Evolutionary conservation across 441 rosid species (phyloP).

Genomic region (Melastoma candidum): DNA sequence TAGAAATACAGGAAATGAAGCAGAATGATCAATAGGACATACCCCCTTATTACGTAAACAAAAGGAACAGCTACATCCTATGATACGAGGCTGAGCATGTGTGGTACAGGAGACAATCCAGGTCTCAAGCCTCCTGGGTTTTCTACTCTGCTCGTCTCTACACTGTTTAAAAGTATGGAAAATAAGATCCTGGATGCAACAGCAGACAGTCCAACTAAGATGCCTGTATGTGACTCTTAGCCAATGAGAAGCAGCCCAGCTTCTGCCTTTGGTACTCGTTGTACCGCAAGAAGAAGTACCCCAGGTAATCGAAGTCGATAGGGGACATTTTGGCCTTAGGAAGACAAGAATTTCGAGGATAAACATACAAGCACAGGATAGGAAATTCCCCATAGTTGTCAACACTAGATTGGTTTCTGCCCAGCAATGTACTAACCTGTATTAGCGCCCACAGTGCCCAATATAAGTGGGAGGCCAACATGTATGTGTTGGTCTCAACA

Average conservation of each 20-base stretch:
- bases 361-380: not conserved
- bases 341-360: slow-evolving; percentile 5
- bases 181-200: no score
- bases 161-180: no score
- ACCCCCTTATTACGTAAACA: no score
- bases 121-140: no score
- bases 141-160: no score
- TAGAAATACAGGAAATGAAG: no score
- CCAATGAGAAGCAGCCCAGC: slow-evolving; percentile 39
- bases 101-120: no score
- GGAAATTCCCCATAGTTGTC: no score
- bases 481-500: slow-evolving; percentile 61
- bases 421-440: slow-evolving; percentile 42
- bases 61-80: no score
- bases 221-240: slow-evolving; percentile 40
- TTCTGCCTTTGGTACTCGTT: slow-evolving; percentile 76
- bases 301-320: slow-evolving; percentile 69
- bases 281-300: slow-evolving; percentile 81
- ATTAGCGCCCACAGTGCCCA: slow-evolving; percentile 98
- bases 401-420: not conserved
- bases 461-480: slow-evolving; percentile 70
- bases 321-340: slow-evolving; percentile 95
- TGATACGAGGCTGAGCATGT: no score
- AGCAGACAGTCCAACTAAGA: not conserved
- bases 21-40: no score